These are phyloP conservation scores for Lyophyllum atratum DNA, from an alignment of 768 basidiomycete species.

Conservation along the genomic window DNA sequence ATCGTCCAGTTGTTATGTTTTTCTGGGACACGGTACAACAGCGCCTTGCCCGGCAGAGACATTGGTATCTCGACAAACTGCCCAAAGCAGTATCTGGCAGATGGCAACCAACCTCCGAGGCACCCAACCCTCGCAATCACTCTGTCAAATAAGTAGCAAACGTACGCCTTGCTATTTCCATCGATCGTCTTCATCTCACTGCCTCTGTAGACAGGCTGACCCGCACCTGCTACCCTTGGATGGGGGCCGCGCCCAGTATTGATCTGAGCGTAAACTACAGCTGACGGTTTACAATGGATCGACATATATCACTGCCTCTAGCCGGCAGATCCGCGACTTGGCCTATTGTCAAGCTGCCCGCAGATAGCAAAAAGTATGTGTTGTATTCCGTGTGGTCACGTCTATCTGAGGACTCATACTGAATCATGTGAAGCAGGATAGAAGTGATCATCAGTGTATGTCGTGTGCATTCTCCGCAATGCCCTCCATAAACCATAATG, in stretches of 20 bases:
- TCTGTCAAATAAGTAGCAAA: background rate
- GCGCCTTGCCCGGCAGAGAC: background rate
- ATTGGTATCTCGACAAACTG: constrained; percentile 1
- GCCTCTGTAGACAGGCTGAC: background rate
- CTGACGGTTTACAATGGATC: background rate
- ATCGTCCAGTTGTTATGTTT: background rate
- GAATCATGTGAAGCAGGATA: background rate
- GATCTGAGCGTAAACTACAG: background rate
- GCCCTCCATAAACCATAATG: background rate
- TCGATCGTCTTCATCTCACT: background rate
- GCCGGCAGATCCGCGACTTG: background rate
- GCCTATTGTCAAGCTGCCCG: background rate
- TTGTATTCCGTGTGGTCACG: background rate
- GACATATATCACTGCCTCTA: background rate
- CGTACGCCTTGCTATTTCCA: background rate
- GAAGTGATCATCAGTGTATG: background rate
- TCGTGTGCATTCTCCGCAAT: background rate
- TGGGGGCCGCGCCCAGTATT: background rate
- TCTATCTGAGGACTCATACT: background rate
- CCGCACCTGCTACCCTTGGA: background rate
- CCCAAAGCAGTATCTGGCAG: constrained; percentile 10
- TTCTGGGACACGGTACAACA: background rate
- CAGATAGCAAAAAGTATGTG: background rate
- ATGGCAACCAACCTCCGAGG: constrained; percentile 11
- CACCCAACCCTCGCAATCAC: background rate